phyloP scores from a whole-genome alignment of 1,284 basidiomycete genomes.

The Irpex sp. region DNA sequence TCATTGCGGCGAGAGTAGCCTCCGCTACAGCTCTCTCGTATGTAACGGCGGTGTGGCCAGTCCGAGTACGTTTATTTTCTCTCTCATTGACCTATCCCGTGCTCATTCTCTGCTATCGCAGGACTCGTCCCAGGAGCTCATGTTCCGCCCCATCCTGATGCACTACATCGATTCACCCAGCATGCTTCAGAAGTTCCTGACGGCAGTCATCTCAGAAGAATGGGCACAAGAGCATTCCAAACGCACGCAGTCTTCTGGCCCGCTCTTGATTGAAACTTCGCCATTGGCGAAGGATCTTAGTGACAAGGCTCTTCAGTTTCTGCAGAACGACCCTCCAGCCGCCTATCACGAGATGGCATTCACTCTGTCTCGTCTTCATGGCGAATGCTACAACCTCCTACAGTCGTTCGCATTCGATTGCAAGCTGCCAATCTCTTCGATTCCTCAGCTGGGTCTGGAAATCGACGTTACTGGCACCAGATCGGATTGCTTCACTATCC shows the following conservation, averaged over 20 bases:
- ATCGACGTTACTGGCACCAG: conserved; percentile 74
- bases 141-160: conserved; percentile 68
- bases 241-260: conserved; percentile 23
- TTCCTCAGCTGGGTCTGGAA: conserved; percentile 77
- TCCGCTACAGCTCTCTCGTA: conserved; percentile 80
- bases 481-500: conserved; percentile 74
- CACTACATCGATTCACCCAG: conserved; percentile 85
- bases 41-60: conserved; percentile 68
- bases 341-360: conserved; percentile 93
- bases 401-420: conserved; percentile 82
- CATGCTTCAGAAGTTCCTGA: conserved; percentile 88
- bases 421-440: conserved; percentile 76
- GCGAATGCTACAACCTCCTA: conserved; percentile 79
- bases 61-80: conserved; percentile 38
- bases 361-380: conserved; percentile 76
- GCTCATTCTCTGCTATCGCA: conserved; percentile 9
- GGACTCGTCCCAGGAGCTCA: conserved; percentile 45
- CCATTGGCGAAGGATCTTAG: conserved; percentile 67
- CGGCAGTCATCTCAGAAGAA: conserved; percentile 86
- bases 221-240: conserved; percentile 74
- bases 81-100: not conserved
- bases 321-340: conserved; percentile 73
- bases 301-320: conserved; percentile 60
- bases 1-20: conserved; percentile 81
- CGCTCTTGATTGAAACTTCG: conserved; percentile 50